These are phyloP conservation scores for Thuidium tamariscinum DNA, from an alignment of 225 moss, liverwort and hornwort species.

Conservation along the genomic window DNA sequence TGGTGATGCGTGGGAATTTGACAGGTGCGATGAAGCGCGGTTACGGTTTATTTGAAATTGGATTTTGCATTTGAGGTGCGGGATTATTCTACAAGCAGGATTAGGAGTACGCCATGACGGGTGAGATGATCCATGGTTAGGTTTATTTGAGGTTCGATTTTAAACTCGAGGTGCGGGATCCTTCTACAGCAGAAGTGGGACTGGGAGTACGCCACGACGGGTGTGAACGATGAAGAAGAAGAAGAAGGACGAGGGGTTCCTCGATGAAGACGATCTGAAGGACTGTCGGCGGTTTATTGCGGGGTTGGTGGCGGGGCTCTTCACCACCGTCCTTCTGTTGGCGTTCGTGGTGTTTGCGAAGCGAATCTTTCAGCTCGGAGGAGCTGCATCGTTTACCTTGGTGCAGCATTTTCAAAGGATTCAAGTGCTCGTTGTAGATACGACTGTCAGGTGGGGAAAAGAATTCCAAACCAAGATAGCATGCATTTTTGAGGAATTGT, in stretches of 20 bases:
- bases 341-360: slow-evolving; percentile 4
- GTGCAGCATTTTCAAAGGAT: not conserved
- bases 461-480: not conserved
- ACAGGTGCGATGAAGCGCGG: not conserved
- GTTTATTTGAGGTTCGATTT: not conserved
- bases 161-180: not conserved
- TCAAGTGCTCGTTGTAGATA: not conserved
- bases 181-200: not conserved
- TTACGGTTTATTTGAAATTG: not conserved
- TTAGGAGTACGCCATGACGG: no score
- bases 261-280: slow-evolving; percentile 8
- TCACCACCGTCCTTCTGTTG: slow-evolving; percentile 4
- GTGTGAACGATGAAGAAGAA: slow-evolving; percentile 3
- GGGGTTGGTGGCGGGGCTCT: slow-evolving; percentile 18
- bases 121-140: not conserved
- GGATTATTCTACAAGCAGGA: not conserved
- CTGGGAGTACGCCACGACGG: not conserved
- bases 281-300: slow-evolving; percentile 22
- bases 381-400: not conserved
- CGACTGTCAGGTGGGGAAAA: not conserved
- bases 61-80: not conserved
- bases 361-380: slow-evolving; percentile 1
- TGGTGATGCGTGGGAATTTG: not conserved
- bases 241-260: not conserved
- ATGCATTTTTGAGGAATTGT: not conserved